phyloP scores from a whole-genome alignment of 352 stramenopile genomes.

The Globisporangium recalcitrans region DNA sequence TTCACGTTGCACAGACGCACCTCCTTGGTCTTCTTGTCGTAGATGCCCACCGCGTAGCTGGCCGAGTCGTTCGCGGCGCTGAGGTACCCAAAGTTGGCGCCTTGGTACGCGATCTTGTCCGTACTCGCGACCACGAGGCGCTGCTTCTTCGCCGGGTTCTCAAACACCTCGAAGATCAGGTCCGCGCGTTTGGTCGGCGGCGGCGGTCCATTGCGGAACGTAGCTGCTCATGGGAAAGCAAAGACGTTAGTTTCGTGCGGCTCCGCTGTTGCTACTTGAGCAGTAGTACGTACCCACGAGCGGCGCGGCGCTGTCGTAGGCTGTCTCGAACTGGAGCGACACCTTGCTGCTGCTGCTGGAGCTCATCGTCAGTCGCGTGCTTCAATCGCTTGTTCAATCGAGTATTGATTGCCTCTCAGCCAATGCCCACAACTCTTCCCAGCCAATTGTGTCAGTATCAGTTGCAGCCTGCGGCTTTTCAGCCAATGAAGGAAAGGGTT shows the following conservation, averaged over 20 bases:
- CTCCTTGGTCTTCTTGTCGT: constrained; percentile 66
- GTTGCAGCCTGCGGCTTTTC: background rate
- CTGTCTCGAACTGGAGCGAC: constrained; percentile 50
- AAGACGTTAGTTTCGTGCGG: no score
- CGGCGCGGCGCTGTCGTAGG: constrained; percentile 51
- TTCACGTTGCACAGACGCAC: constrained; percentile 75
- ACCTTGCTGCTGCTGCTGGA: constrained; percentile 57
- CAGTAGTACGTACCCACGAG: constrained; percentile 44
- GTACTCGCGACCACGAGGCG: constrained; percentile 69
- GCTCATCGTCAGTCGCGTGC: constrained; percentile 37
- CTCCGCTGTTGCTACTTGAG: background rate
- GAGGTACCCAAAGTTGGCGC: constrained; percentile 82
- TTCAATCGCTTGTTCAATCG: background rate
- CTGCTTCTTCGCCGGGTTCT: constrained; percentile 78
- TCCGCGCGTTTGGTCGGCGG: constrained; percentile 48
- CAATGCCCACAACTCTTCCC: constrained; percentile 24
- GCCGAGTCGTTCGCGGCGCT: constrained; percentile 61
- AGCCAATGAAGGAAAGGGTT: background rate
- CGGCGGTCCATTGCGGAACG: constrained; percentile 76
- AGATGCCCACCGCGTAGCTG: constrained; percentile 72
- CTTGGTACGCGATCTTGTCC: constrained; percentile 80
- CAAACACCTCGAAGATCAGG: constrained; percentile 75
- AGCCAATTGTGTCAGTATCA: constrained; percentile 18
- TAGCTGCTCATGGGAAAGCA: constrained; percentile 51
- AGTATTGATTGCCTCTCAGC: constrained; percentile 9